Evolutionary conservation across 192 early-diverging fungal species (phyloP).

Genomic region (Powellomyces hirtus): DNA sequence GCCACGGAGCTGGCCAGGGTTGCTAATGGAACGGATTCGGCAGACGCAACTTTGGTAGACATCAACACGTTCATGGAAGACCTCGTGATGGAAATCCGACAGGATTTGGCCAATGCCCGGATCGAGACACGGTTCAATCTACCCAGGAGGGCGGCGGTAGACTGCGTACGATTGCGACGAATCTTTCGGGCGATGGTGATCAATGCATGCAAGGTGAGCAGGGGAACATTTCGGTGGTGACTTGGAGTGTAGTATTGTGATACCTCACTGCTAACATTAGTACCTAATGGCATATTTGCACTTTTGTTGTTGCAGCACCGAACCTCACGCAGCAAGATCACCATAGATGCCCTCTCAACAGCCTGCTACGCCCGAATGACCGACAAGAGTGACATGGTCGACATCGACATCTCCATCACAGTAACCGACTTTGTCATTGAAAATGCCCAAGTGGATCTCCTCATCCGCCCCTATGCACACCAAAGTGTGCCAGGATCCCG

Average conservation of each 20-base stretch:
- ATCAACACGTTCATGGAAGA: slow-evolving; percentile 8
- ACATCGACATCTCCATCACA: background rate
- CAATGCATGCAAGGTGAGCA: slow-evolving; percentile 14
- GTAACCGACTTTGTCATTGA: background rate
- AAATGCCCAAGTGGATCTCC: background rate
- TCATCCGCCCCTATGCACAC: slow-evolving; percentile 18
- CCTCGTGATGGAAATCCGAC: background rate
- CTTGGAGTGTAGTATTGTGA: too few species aligned
- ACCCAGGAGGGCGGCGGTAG: background rate
- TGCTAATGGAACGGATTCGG: background rate
- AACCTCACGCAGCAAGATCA: background rate
- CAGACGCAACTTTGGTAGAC: background rate
- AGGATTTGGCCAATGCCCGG: background rate
- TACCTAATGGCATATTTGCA: background rate
- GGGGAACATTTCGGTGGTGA: too few species aligned
- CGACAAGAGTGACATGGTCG: background rate
- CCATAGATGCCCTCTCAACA: background rate
- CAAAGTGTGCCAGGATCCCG: background rate
- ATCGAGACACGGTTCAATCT: slow-evolving; percentile 7
- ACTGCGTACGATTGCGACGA: background rate
- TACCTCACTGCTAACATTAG: too few species aligned
- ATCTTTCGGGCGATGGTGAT: background rate
- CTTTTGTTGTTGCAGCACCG: background rate
- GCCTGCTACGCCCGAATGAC: background rate
- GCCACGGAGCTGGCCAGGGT: slow-evolving; percentile 10